Percentiles rank a stretch among this genome's conserved stretches.
Evolutionary conservation across 805 yeast species (phyloP).

Genomic region (Zygotorulaspora florentina): DNA sequence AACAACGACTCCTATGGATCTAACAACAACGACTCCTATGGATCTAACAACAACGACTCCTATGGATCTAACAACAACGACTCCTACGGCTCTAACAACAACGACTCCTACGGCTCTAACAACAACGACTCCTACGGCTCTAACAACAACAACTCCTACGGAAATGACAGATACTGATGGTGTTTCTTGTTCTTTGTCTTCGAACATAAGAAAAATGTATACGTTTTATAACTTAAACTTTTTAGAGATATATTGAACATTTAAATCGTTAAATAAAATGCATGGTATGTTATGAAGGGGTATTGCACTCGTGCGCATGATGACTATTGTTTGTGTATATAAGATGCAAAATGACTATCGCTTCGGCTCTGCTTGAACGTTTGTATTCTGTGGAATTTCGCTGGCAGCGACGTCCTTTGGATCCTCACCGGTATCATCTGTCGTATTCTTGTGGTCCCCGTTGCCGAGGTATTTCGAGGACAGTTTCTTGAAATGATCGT

Average conservation of each 20-base stretch:
- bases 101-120: conserved; percentile 25
- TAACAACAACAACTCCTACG: conserved; percentile 28
- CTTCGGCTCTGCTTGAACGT: background rate
- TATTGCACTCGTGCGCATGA: background rate
- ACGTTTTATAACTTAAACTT: background rate
- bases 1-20: conserved; percentile 16
- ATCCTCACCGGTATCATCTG: conserved; percentile 1
- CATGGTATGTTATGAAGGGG: background rate
- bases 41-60: conserved; percentile 9
- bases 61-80: conserved; percentile 24
- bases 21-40: conserved; percentile 18
- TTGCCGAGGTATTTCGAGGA: conserved; percentile 12
- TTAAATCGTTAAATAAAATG: background rate
- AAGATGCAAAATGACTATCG: background rate
- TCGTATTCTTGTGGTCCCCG: conserved; percentile 3
- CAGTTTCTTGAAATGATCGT: conserved; percentile 21
- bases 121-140: conserved; percentile 33
- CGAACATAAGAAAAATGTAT: background rate
- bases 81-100: conserved; percentile 16
- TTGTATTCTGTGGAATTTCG: background rate
- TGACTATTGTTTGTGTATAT: background rate
- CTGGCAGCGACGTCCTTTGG: conserved; percentile 2
- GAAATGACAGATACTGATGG: conserved; percentile 11
- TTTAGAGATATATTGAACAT: background rate
- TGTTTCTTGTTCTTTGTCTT: background rate